Conservation (phyloP, 75 land plant genomes). For the Pinus albicaulis region DNA sequence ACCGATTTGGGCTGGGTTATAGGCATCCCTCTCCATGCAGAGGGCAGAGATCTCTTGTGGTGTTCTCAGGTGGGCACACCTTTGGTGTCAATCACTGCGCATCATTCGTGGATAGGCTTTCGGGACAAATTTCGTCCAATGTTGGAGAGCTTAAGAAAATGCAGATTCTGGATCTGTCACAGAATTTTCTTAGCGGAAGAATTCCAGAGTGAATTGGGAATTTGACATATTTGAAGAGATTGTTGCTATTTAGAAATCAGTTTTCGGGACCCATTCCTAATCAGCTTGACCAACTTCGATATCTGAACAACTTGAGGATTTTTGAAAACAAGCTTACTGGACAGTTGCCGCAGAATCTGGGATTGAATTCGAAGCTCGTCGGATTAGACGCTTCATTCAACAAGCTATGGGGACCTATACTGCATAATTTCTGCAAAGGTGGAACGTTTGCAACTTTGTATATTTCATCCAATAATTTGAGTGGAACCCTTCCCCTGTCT, state of each 20-base stretch:
- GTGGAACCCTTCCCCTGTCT: slow-evolving; percentile 26
- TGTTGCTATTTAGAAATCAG: neutral
- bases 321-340: slow-evolving; percentile 8
- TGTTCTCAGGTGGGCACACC: no score
- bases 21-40: no score
- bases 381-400: neutral
- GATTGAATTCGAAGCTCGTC: neutral
- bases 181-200: slow-evolving; percentile 29
- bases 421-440: slow-evolving; percentile 24
- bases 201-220: neutral
- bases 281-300: slow-evolving; percentile 19
- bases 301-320: slow-evolving; percentile 11
- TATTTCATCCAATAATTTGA: slow-evolving; percentile 17
- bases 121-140: slow-evolving; percentile 27
- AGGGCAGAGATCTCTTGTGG: no score
- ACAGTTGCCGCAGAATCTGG: slow-evolving; percentile 11
- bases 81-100: no score
- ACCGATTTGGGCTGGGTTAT: no score
- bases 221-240: neutral
- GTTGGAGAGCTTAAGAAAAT: slow-evolving; percentile 8
- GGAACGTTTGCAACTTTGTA: slow-evolving; percentile 13
- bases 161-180: slow-evolving; percentile 15
- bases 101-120: no score
- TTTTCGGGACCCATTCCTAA: slow-evolving; percentile 9
- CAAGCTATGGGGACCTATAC: slow-evolving; percentile 20